Conservation (phyloP, 1,139 yeast species). For the Kodamaea ohmeri region DNA sequence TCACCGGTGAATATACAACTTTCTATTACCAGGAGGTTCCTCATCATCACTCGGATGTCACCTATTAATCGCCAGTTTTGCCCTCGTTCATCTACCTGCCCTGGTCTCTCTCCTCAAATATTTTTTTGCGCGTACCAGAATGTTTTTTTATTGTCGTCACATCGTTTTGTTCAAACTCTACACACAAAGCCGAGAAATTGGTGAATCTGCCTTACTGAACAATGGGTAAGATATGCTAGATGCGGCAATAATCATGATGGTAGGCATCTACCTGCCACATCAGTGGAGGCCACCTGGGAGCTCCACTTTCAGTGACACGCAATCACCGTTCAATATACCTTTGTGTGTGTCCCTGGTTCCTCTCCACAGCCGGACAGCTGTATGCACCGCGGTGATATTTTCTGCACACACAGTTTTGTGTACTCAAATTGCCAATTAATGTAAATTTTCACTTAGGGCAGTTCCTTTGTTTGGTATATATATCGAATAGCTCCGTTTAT, state of each 20-base stretch:
- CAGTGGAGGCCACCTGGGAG: background rate
- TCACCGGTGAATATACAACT: too few species aligned
- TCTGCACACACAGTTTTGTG: slow-evolving; percentile 1
- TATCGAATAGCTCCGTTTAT: slow-evolving; percentile 2
- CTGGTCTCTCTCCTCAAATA: background rate
- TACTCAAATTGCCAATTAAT: background rate
- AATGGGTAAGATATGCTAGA: background rate
- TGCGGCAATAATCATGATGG: background rate
- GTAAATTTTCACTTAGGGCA: slow-evolving; percentile 5
- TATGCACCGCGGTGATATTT: background rate
- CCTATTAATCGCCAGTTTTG: background rate
- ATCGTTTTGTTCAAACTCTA: background rate
- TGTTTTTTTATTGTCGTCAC: slow-evolving; percentile 1
- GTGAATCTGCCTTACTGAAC: slow-evolving; percentile 1
- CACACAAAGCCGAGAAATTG: background rate
- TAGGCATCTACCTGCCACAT: background rate
- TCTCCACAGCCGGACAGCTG: background rate
- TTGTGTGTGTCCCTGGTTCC: background rate
- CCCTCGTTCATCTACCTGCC: background rate
- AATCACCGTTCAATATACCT: background rate
- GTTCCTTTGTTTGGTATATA: slow-evolving; percentile 4
- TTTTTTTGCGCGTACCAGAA: background rate
- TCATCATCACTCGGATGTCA: background rate
- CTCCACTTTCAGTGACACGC: background rate
- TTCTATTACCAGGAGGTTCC: too few species aligned